A percentile compares a stretch with the other conserved stretches of the same genome.
Conservation (phyloP, 176 grass and related monocot genomes). For the Triticum aestivum region IWGSC_CS_RefSeq_v2.1 NC_057810.1:98998143-98998642, state of each 20-base stretch:
- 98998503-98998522: conserved; percentile 71
- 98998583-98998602: conserved; percentile 32
- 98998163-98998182: not conserved
- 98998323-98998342: not conserved
- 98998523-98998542: conserved; percentile 58
- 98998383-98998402: not conserved
- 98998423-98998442: not conserved
- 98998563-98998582: conserved; percentile 36
- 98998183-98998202: not conserved
- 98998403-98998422: not conserved
- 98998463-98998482: conserved; percentile 32
- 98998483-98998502: conserved; percentile 37
- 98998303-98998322: not conserved
- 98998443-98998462: conserved; percentile 37
- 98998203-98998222: not conserved
- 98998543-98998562: conserved; percentile 54
- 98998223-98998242: not conserved
- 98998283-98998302: not conserved
- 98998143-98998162: not conserved
- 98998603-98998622: conserved; percentile 44
- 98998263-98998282: not conserved
- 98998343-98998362: not conserved
- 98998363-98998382: conserved; percentile 8
- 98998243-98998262: not conserved
- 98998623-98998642: not conserved